These are phyloP conservation scores for Balansia obtecta DNA, from an alignment of 2,329 filamentous ascomycete genomes.

Conservation along the genomic window DNA sequence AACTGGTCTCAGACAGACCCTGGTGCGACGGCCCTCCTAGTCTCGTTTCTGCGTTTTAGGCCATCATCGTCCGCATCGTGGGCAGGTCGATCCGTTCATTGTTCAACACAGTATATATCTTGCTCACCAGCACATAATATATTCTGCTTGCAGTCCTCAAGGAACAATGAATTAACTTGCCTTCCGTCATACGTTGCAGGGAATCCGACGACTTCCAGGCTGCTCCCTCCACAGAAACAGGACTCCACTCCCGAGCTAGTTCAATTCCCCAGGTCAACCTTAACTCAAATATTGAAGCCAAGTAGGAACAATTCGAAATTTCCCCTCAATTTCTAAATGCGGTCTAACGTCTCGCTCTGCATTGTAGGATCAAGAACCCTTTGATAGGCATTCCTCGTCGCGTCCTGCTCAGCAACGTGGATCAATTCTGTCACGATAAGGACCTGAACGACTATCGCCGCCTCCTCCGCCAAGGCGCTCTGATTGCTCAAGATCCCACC, in stretches of 20 bases:
- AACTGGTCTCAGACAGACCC: not conserved
- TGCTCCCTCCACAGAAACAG: constrained; percentile 24
- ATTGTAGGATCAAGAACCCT: constrained; percentile 29
- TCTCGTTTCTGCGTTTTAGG: not conserved
- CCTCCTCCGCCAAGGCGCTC: constrained; percentile 54
- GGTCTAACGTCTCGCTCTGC: constrained; percentile 7
- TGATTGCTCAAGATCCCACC: constrained; percentile 59
- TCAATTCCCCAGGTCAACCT: constrained; percentile 27
- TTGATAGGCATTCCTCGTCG: constrained; percentile 39
- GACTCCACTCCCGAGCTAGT: constrained; percentile 15
- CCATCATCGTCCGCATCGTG: not conserved
- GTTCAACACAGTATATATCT: not conserved
- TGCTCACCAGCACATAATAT: not conserved
- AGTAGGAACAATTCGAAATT: constrained; percentile 18
- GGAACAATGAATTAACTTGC: not conserved
- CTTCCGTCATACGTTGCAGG: constrained; percentile 8
- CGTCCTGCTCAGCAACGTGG: constrained; percentile 41
- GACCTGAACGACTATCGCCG: constrained; percentile 44
- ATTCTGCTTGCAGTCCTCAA: not conserved
- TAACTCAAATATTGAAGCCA: constrained; percentile 33
- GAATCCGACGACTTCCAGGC: constrained; percentile 15
- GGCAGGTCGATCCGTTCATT: not conserved
- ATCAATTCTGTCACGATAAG: constrained; percentile 48
- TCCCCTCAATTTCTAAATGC: not conserved
- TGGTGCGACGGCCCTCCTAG: not conserved